Evolutionary conservation across 805 yeast genomes (phyloP).

Genomic region (Pichia paraexigua): DNA sequence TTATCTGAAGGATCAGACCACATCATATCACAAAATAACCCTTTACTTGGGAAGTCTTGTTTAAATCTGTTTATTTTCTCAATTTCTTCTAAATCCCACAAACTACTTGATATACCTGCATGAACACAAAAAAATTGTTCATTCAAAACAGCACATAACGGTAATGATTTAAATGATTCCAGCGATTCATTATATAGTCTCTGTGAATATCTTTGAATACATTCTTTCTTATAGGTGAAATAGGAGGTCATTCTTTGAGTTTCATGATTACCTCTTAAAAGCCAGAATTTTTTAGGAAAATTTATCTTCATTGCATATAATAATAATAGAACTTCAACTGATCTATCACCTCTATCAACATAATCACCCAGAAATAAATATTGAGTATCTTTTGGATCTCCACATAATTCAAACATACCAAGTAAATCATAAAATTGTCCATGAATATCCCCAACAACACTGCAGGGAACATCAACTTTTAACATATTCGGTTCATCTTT

Average conservation of each 20-base stretch:
- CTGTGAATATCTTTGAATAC: conserved; percentile 71
- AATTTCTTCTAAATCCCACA: conserved; percentile 62
- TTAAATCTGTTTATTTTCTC: conserved; percentile 67
- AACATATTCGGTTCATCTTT: conserved; percentile 70
- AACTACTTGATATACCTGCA: conserved; percentile 89
- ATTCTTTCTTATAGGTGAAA: conserved; percentile 87
- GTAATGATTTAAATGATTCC: conserved; percentile 75
- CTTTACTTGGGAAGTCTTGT: conserved; percentile 82
- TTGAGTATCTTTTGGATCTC: conserved; percentile 68
- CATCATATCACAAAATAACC: conserved; percentile 86
- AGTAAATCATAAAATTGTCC: conserved; percentile 93
- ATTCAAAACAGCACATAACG: conserved; percentile 90
- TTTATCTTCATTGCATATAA: conserved; percentile 73
- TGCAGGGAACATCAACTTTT: conserved; percentile 80
- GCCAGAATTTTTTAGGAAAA: conserved; percentile 65
- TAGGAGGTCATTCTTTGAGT: conserved; percentile 88
- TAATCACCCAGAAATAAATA: conserved; percentile 90
- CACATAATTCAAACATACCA: conserved; percentile 88
- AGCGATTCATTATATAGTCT: conserved; percentile 61
- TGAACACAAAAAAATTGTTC: conserved; percentile 93
- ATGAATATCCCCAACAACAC: conserved; percentile 94
- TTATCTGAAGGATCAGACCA: conserved; percentile 95
- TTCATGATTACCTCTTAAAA: conserved; percentile 92
- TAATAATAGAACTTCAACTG: conserved; percentile 75
- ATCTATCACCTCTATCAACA: conserved; percentile 90